Evolutionary conservation across 31 red algal species (phyloP).

Genomic region (Porphyra umbilicalis): DNA sequence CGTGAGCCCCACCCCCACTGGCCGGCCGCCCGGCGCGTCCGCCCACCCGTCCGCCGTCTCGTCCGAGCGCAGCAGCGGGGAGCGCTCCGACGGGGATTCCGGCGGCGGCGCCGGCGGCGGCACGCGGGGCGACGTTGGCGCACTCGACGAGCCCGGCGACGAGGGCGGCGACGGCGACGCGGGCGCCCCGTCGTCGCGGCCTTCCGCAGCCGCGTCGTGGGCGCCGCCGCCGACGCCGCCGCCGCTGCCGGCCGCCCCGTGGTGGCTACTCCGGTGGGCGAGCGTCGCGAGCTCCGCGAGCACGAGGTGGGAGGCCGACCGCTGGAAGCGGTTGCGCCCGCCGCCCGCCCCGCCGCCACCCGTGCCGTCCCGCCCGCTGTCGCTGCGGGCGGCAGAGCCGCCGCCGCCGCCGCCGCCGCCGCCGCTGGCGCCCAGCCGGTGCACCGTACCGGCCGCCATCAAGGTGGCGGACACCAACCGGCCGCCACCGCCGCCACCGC

Average conservation of each 20-base stretch:
- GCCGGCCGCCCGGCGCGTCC: neutral
- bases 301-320: neutral
- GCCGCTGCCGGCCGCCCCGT: neutral
- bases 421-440: neutral
- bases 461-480: neutral
- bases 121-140: neutral
- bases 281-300: neutral
- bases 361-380: neutral
- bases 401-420: neutral
- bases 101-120: neutral
- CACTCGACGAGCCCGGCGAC: neutral
- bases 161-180: neutral
- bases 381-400: neutral
- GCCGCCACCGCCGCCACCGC: neutral
- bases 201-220: too few relatives aligned
- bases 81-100: neutral
- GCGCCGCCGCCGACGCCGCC: neutral
- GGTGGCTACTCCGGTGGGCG: neutral
- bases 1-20: neutral
- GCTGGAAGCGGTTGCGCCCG: neutral
- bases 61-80: neutral
- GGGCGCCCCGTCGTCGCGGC: neutral
- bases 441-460: neutral
- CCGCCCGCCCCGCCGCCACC: neutral
- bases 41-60: neutral